Percentiles rank a stretch among this genome's conserved stretches.
phyloP scores from a whole-genome alignment of 495 filamentous ascomycete genomes.

The Jackrogersella multiformis region DNA sequence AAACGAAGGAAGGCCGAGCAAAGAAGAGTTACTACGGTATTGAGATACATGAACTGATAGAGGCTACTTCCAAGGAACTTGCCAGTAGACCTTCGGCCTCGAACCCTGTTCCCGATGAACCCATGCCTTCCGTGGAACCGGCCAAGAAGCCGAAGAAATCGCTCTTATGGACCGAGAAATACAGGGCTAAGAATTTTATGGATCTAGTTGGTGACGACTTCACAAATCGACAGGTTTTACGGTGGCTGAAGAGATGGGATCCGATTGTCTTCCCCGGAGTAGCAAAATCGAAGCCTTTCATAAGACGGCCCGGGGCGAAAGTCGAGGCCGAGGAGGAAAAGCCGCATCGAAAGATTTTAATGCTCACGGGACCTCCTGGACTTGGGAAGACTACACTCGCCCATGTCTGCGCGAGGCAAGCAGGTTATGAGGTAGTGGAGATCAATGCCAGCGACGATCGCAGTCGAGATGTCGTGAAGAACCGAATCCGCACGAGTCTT shows the following conservation, averaged over 20 bases:
- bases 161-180: constrained; percentile 86
- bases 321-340: constrained; percentile 66
- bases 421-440: constrained; percentile 92
- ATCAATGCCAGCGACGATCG: constrained; percentile 88
- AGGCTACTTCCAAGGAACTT: constrained; percentile 67
- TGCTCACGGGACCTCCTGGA: constrained; percentile 90
- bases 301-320: constrained; percentile 50
- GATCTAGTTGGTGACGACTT: constrained; percentile 94
- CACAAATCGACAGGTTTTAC: constrained; percentile 88
- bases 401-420: constrained; percentile 93
- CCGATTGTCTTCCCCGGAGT: constrained; percentile 85
- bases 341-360: constrained; percentile 82
- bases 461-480: constrained; percentile 82
- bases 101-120: constrained; percentile 37
- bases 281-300: constrained; percentile 60
- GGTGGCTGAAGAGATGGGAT: constrained; percentile 96
- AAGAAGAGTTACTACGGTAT: constrained; percentile 89
- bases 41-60: constrained; percentile 82
- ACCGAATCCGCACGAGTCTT: constrained; percentile 84
- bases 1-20: constrained; percentile 73
- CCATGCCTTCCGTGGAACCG: constrained; percentile 44
- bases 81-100: constrained; percentile 29
- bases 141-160: constrained; percentile 58
- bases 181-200: constrained; percentile 89
- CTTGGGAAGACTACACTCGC: constrained; percentile 96